Conservation (phyloP, 2,329 filamentous ascomycete species). For the Cytospora chrysosperma region DNA sequence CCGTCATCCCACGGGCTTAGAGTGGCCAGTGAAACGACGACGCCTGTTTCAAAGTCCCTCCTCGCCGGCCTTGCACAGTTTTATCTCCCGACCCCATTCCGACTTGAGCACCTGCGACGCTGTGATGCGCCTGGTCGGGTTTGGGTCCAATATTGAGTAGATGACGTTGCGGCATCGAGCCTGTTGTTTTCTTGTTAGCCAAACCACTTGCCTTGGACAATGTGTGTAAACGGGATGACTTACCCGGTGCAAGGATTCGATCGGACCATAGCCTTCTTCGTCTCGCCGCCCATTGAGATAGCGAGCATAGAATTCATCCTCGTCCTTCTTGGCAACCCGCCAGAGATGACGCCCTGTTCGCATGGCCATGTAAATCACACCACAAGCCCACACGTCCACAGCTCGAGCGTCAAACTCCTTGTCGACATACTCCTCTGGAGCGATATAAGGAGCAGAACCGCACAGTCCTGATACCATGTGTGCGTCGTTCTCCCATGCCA, state of each 20-base stretch:
- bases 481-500: slow-evolving; percentile 98
- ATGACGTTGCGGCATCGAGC: slow-evolving; percentile 97
- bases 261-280: slow-evolving; percentile 93
- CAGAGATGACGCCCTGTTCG: slow-evolving; percentile 92
- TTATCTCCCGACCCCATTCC: slow-evolving; percentile 98
- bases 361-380: slow-evolving; percentile 99
- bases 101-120: slow-evolving; percentile 96
- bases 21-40: slow-evolving; percentile 29
- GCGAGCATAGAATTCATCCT: slow-evolving; percentile 94
- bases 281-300: slow-evolving; percentile 92
- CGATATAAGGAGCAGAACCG: slow-evolving; percentile 95
- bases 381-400: slow-evolving; percentile 98
- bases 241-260: slow-evolving; percentile 92
- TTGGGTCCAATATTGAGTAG: slow-evolving; percentile 96
- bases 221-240: slow-evolving; percentile 39
- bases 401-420: slow-evolving; percentile 95
- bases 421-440: slow-evolving; percentile 92
- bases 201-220: not conserved
- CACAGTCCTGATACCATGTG: slow-evolving; percentile 98
- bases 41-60: slow-evolving; percentile 71
- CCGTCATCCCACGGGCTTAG: slow-evolving; percentile 22
- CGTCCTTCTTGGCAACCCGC: slow-evolving; percentile 94
- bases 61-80: slow-evolving; percentile 92
- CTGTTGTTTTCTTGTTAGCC: slow-evolving; percentile 44
- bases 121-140: slow-evolving; percentile 86